Base-by-base conservation (phyloP, 192 early-diverging fungal species). In the Podila horticola region DNA sequence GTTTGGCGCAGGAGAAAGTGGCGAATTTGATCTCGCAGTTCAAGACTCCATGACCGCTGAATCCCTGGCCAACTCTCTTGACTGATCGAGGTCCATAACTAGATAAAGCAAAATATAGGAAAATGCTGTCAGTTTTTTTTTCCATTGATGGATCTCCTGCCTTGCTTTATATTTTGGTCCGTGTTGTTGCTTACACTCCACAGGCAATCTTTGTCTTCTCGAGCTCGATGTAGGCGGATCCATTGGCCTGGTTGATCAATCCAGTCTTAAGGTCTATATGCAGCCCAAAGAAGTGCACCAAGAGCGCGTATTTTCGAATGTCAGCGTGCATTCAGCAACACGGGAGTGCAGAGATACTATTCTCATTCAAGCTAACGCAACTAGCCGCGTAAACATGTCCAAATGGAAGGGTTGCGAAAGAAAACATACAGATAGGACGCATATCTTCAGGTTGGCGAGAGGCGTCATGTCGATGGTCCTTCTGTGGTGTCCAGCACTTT, bases 11-110 rank as follows among this genome's bases (percentile, higher is more conserved):
- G 19, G 93, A 86, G 63, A 95, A 95, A 10, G 93, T 90, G 3
- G 93, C 84, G 67, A 95, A 92, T 67, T 92, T 92, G 72, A 95
- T 90, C 50, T 95, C 93, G 74, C 92, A 93, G 62, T 90, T 89
- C 26, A 95, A 70, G 2, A 69, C 76, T 9, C 92, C 93, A 13
- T 84, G 83, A 33, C 87, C 84, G 19, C 87, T 82, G 49, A 89
- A 86, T 12, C 79, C 85, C 34, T 75, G 84, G 58, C 82, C 86
- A 33, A 66, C 52, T 50, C 64, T 71, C 59, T 88, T 86, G 55
- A 84, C 79, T 62, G 90, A 91, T 22, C 92, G 88, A 0, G 92
- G 93, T 33, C 93, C 92, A 75, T 93, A 93, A 20, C 93, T 94
- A 77, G 17, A 48, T 51, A 31, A 51, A 29, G 15, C 19, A 57